Percentiles rank a stretch among this genome's conserved stretches.
phyloP scores from a whole-genome alignment of 169 alveolate genomes.

The Plasmodium chabaudi region DNA sequence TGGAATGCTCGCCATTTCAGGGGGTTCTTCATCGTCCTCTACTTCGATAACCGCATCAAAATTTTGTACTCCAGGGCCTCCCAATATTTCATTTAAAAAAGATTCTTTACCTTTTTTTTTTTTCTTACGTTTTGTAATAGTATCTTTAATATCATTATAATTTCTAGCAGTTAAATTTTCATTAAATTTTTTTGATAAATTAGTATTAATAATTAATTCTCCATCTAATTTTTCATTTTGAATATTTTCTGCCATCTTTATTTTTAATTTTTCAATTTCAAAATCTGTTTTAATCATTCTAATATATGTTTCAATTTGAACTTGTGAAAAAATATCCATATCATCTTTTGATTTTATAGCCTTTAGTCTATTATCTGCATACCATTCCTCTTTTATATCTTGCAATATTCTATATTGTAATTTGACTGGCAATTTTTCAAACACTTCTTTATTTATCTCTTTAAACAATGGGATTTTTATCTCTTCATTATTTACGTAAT shows the following conservation, averaged over 20 bases:
- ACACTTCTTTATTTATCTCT: slow-evolving; percentile 84
- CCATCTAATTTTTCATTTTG: slow-evolving; percentile 49
- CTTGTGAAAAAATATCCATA: slow-evolving; percentile 86
- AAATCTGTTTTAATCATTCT: slow-evolving; percentile 86
- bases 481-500: slow-evolving; percentile 69
- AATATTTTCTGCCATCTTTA: slow-evolving; percentile 79
- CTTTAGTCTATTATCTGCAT: slow-evolving; percentile 83
- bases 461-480: slow-evolving; percentile 73
- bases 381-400: slow-evolving; percentile 87
- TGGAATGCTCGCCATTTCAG: neutral
- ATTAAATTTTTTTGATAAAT: slow-evolving; percentile 7
- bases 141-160: slow-evolving; percentile 43
- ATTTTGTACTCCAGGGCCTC: neutral
- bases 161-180: slow-evolving; percentile 28
- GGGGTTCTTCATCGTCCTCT: slow-evolving; percentile 30
- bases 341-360: slow-evolving; percentile 84
- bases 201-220: slow-evolving; percentile 50
- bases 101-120: slow-evolving; percentile 47
- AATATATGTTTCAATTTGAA: slow-evolving; percentile 88
- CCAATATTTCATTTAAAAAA: slow-evolving; percentile 47
- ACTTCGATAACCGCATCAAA: neutral
- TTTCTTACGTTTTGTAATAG: neutral
- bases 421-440: slow-evolving; percentile 84
- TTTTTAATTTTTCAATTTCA: slow-evolving; percentile 88
- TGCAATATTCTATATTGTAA: slow-evolving; percentile 86